Evolutionary conservation across 768 basidiomycete genomes (phyloP).

Genomic region (Cyclocybe cylindracea): DNA sequence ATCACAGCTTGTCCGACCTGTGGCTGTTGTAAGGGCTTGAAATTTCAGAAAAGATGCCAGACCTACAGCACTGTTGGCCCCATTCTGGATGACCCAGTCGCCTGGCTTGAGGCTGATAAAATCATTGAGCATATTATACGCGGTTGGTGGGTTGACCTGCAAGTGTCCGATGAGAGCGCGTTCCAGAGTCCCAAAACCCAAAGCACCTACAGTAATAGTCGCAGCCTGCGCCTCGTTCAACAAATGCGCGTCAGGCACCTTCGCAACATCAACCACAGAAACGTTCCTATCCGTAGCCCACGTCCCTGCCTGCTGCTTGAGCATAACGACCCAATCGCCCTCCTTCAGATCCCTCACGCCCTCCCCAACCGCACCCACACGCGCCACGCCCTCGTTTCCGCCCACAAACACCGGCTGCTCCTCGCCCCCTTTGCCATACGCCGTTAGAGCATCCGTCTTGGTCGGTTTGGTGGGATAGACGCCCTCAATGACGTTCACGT

Average conservation of each 20-base stretch:
- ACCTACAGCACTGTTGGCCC: slow-evolving; percentile 79
- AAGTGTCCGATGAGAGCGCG: neutral
- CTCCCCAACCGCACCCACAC: slow-evolving; percentile 60
- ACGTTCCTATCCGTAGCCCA: slow-evolving; percentile 68
- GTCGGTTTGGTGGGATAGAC: slow-evolving; percentile 73
- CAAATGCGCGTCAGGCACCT: slow-evolving; percentile 47
- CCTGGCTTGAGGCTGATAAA: slow-evolving; percentile 65
- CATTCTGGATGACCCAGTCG: slow-evolving; percentile 87
- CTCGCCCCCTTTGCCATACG: slow-evolving; percentile 30
- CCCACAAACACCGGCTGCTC: slow-evolving; percentile 53
- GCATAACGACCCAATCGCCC: slow-evolving; percentile 78
- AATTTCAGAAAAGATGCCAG: neutral
- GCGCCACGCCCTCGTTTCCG: slow-evolving; percentile 79
- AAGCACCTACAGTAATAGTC: slow-evolving; percentile 63
- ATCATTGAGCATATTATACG: slow-evolving; percentile 78
- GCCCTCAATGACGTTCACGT: slow-evolving; percentile 80
- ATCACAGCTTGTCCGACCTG: slow-evolving; percentile 86
- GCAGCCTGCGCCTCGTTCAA: slow-evolving; percentile 70
- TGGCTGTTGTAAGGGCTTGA: neutral
- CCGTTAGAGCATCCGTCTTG: slow-evolving; percentile 33
- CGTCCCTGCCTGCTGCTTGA: slow-evolving; percentile 69
- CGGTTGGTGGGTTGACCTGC: slow-evolving; percentile 83
- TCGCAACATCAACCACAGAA: slow-evolving; percentile 54
- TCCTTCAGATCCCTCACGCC: slow-evolving; percentile 48
- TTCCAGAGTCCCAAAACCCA: neutral